Base-by-base conservation (phyloP, 768 basidiomycete genomes). In the Trametes gibbosa region DNA sequence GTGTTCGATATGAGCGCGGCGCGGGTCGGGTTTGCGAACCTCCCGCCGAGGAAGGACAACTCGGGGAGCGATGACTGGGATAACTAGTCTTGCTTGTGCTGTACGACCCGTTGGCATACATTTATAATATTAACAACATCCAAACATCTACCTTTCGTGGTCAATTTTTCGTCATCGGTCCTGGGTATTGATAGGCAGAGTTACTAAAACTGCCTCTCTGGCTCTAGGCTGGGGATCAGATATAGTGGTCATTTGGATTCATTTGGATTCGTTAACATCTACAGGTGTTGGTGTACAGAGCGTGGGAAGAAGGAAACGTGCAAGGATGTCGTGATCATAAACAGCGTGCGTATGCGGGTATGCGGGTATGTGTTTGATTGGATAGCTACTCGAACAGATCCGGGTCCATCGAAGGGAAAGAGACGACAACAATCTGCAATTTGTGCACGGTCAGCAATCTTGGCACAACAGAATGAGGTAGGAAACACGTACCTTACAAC, bases 11-110 rank as follows among this genome's bases (percentile, higher is more conserved):
- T 51, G 8, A 58, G 62, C 14, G 53, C 65, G 34, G 61, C 50
- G 27, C 61, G 55, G 13, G 63, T 66, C 9, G 65, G 65, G 3
- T 66, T 66, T 41, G 63, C 65, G 6, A 23, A 41, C 13, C 53
- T 66, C 37, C 37, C 37, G 37, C 37, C 37, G 10, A 3, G 3
- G 6, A 14, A 6, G 7, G 37, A 39, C 37, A 17, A 17, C 37
- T 13, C 10, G 13, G 13, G 13, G 4, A 23, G 24, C 12, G 25
- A 32, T 27, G 47, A 32, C 32, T 10, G 23, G 6, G 49, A 45
- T 27, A 24, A 24, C 21, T 21, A 45, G 43, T n/a, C 42, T 12
- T 32, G 29, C 29, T 32, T 10, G 29, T 32, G 5, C 29, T 32
- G 29, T 32, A 32, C 10, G 10, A 32, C 4, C 10, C 29, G 10